Base-by-base conservation (phyloP, 768 basidiomycete genomes). In the Russula emetica region DNA sequence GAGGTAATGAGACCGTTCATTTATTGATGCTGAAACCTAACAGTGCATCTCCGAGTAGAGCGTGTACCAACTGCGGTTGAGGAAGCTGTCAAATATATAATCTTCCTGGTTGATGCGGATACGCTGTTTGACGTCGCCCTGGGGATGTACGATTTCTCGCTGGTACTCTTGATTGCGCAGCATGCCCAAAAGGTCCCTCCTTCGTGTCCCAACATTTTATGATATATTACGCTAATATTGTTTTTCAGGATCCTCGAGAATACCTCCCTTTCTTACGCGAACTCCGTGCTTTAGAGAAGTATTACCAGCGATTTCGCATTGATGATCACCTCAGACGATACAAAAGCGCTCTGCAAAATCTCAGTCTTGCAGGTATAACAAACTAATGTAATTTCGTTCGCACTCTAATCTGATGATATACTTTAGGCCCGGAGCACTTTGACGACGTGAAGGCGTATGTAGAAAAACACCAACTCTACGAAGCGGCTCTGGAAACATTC, bases 101-200 rank as follows among this genome's bases (percentile, higher is more conserved):
- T 98, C 73, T 99, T 98, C 80, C 83, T 99, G 36, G 92, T 94
- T 22, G 93, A 98, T 69, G 94, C 94, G 0, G 85, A 98, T 70
- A 80, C 81, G 51, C 81, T 99, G 5, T 98, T 96, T 76, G 87
- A 98, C 73, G 90, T 91, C 13, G 97, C 97, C 1, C 82, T 99
- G 36, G 97, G 97, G 22, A 98, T 98, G 94, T 99, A 99, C 71
- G 94, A 99, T 75, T 98, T 98, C 77, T 87, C 91, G 32, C 78
- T 99, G 20, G 96, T 98, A 8, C 78, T 98, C 26, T 88, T 98
- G 87, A 84, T 99, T 47, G 95, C 97, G 1, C 97, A 98, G 72
- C 89, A 97, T 71, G 90, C 96, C 53, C 95, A 98, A 73, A 97
- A 96, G 83, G 95, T 94, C 40, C n/a, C 30, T 14, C 34, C 38